Evolutionary conservation across 2,329 filamentous ascomycete genomes (phyloP).

Genomic region (Diplodia sapinea): DNA sequence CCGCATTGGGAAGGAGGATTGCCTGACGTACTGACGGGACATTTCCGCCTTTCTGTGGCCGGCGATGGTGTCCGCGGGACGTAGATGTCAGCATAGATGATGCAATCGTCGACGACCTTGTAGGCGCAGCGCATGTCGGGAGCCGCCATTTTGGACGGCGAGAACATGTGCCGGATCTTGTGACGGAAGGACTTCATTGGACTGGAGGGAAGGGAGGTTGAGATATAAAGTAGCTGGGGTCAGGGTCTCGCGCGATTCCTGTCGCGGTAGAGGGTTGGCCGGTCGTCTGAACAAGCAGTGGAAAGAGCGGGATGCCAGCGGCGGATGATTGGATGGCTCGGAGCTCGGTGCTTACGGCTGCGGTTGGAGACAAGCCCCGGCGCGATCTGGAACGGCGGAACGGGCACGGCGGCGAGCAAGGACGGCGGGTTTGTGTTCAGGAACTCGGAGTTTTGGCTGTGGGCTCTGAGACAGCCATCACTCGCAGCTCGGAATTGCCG

Average conservation of each 20-base stretch:
- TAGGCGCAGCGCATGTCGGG: constrained; percentile 27
- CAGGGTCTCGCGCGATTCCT: not conserved
- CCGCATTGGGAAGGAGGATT: constrained; percentile 30
- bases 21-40: constrained; percentile 1
- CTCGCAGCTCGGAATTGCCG: not conserved
- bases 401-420: not conserved
- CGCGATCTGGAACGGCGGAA: not conserved
- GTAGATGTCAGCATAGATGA: constrained; percentile 31
- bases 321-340: not conserved
- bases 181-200: not conserved
- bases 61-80: constrained; percentile 1
- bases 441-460: not conserved
- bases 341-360: not conserved
- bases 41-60: not conserved
- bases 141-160: not conserved
- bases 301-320: not conserved
- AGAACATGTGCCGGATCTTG: not conserved
- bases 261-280: not conserved
- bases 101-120: constrained; percentile 29
- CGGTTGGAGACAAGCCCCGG: not conserved
- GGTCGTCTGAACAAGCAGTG: not conserved
- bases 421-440: not conserved
- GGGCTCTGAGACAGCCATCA: not conserved
- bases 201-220: not conserved
- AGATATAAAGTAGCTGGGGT: not conserved